Evolutionary conservation across 805 yeast species (phyloP), one percentile per base, ranked within the genome.

Genomic region (Pichia membranifaciens): DNA sequence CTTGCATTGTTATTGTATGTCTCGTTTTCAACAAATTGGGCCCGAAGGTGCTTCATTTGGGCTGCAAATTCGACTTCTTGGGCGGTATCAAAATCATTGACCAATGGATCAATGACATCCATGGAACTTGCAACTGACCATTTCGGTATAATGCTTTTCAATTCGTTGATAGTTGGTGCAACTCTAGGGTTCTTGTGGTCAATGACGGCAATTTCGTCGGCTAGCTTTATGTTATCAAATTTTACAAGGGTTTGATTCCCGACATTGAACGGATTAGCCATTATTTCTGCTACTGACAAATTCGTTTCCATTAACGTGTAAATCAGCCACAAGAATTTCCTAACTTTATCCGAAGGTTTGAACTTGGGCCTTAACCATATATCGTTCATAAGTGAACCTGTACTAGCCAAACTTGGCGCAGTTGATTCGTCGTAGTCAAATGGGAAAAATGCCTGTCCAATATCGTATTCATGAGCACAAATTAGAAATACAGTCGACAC

Each of bases 281-380:
- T 37, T 25, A 66, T 56, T 47, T 75, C 77, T 23, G 73, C 80
- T 1, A 72, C 68, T 1, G 74, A 61, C 52, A 86, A 70, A 49
- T 76, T 74, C 0, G 96, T 85, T 59, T 91, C 96, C 53, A 85
- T 68, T 58, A 84, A 87, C 2, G 87, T 76, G 55, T 87, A 90
- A 38, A 87, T 58, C 33, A 91, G 67, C 97, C 97, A 91, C 50
- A 91, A 64, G 53, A 91, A 81, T 34, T 93, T 72, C 45, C 74
- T 67, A 2, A 87, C 87, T 51, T 96, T 75, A 48, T 79, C 80
- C 22, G 60, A 62, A 3, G 96, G 86, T 47, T 81, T 75, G 36
- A 79, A 74, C 3, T 71, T 67, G 1, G 80, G 65, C 53, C 80
- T 76, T 63, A 87, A 74, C 63, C 91, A 81, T 36, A 90, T 74